Evolutionary conservation across 225 moss, liverwort and hornwort genomes (phyloP).

Genomic region (Lunularia cruciata): DNA sequence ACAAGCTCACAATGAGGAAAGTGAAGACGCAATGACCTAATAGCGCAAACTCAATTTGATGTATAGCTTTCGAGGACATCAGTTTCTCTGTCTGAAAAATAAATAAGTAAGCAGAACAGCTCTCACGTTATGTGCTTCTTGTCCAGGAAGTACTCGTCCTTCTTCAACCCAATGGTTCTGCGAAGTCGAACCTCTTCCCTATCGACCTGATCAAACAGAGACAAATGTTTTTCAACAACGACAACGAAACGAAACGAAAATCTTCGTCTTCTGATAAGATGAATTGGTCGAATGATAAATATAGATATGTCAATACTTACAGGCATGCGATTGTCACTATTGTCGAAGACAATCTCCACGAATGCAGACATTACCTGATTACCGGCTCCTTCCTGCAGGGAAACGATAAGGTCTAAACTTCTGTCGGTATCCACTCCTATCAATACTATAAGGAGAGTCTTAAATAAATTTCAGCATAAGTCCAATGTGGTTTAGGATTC

Average conservation of each 20-base stretch:
- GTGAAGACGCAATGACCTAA: too few relatives aligned
- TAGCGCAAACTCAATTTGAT: too few relatives aligned
- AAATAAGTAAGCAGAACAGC: neutral
- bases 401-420: neutral
- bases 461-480: too few relatives aligned
- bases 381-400: constrained; percentile 80
- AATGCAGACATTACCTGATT: constrained; percentile 95
- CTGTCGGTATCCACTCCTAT: too few relatives aligned
- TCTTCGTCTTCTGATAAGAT: too few relatives aligned
- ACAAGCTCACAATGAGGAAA: too few relatives aligned
- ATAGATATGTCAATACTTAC: too few relatives aligned
- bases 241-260: too few relatives aligned
- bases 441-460: neutral
- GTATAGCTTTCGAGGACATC: too few relatives aligned
- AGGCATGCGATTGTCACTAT: constrained; percentile 93
- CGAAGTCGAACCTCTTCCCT: constrained; percentile 94
- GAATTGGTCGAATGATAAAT: too few relatives aligned
- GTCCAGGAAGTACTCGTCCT: constrained; percentile 95
- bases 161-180: constrained; percentile 86
- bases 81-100: neutral
- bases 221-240: too few relatives aligned
- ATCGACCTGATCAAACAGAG: constrained; percentile 55
- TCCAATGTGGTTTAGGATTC: neutral
- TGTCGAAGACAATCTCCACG: constrained; percentile 96
- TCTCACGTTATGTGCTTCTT: constrained; percentile 92